These are phyloP conservation scores for Gaertneriomyces semiglobifer DNA, from an alignment of 192 early-diverging fungal genomes.

Conservation along the genomic window DNA sequence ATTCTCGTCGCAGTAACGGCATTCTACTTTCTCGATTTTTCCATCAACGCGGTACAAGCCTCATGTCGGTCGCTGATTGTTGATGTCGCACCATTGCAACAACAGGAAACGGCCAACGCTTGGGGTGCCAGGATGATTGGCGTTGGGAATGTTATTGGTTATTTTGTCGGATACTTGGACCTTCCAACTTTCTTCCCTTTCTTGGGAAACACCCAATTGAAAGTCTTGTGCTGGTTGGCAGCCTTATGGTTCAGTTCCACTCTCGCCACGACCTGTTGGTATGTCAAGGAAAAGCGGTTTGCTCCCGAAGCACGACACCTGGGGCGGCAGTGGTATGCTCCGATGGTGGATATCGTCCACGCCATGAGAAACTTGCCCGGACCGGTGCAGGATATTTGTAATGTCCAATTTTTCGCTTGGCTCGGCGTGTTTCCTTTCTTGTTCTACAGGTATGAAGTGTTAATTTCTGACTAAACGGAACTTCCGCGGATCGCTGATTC, in stretches of 20 bases:
- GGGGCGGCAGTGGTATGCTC: constrained; percentile 27
- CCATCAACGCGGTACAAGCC: constrained; percentile 86
- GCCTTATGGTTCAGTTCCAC: constrained; percentile 56
- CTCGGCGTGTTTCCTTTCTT: constrained; percentile 96
- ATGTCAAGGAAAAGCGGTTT: constrained; percentile 32
- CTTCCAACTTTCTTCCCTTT: constrained; percentile 62
- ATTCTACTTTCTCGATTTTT: constrained; percentile 92
- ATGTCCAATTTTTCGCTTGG: constrained; percentile 93
- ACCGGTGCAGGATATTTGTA: constrained; percentile 73
- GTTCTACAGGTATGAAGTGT: constrained; percentile 72
- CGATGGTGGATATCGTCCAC: constrained; percentile 41
- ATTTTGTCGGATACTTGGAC: constrained; percentile 81
- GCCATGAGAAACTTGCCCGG: constrained; percentile 61
- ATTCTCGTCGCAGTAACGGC: constrained; percentile 71
- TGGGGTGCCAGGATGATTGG: constrained; percentile 86
- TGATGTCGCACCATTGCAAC: constrained; percentile 72
- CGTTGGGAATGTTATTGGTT: constrained; percentile 78
- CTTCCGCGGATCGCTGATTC: neutral
- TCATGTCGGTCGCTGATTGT: constrained; percentile 79
- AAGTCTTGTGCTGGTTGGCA: constrained; percentile 75
- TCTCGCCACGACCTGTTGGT: constrained; percentile 65
- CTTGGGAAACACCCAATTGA: constrained; percentile 72
- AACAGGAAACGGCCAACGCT: constrained; percentile 78
- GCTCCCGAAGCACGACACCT: constrained; percentile 10
- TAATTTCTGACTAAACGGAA: neutral